Evolutionary conservation across 345 rosid genomes (phyloP), one percentile per base, ranked within the genome.

Genomic region (Turnera subulata): DNA sequence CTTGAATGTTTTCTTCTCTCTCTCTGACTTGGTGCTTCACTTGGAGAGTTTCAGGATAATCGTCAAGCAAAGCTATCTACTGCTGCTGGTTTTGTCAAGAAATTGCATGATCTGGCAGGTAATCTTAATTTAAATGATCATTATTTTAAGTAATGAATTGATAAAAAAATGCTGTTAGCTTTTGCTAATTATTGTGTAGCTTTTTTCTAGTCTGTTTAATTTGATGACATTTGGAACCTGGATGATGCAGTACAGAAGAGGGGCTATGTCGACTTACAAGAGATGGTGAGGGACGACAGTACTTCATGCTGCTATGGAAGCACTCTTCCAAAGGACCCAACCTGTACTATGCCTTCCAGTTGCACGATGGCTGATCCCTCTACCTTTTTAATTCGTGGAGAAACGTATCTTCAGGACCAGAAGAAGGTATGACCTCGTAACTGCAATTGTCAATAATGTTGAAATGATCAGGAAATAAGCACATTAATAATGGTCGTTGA

Each of bases 21-120:
- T 46, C 56, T 53, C 50, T 62, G 44, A 60, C 53, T 33, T 57
- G 48, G 55, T 43, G 74, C 18, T 8, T 32, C 19, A 44, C 19
- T 20, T 60, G 71, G 67, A 44, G 20, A 37, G 10, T 64, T 64
- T 70, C 82, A 91, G 98, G 96, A 84, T 52, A 50, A 72, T 15
- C 80, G 77, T 48, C 95, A 80, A 66, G 84, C 82, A 32, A 88
- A 72, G 74, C 69, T 80, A 56, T 82, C 82, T 55, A 77, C 82
- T 54, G 92, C 98, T 25, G 78, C 96, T 55, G 81, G 75, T 61
- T 80, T 91, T 69, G 98, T 88, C 62, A 84, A 79, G 69, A 91
- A 84, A 70, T 56, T 91, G 73, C 98, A 91, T 26, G 95, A 83
- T 72, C 86, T 88, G 74, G 90, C 98, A 65, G 98, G 96, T 91